Conservation (phyloP, 2,329 filamentous ascomycete genomes). For the Nannizziopsis arthrosporioides region DNA sequence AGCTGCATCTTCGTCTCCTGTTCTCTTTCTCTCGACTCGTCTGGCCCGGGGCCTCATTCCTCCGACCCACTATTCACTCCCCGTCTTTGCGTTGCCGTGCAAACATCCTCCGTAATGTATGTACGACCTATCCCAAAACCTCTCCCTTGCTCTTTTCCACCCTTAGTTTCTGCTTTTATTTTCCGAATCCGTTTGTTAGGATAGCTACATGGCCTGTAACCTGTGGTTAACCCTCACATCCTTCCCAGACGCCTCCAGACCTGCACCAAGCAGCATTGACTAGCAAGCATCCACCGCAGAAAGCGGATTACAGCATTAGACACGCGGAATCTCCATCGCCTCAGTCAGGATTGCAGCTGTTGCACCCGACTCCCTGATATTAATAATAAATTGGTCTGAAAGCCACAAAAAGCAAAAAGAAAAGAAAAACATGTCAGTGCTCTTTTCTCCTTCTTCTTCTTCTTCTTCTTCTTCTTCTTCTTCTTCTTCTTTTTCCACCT, state of each 20-base stretch:
- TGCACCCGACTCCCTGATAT: not conserved
- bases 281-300: not conserved
- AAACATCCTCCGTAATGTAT: not conserved
- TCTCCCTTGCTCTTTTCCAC: not conserved
- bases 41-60: no score
- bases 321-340: conserved; percentile 7
- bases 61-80: no score
- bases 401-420: not conserved
- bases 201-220: conserved; percentile 2
- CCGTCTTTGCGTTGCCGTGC: not conserved
- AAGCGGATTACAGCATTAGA: conserved; percentile 9
- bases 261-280: not conserved
- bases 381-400: not conserved
- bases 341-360: not conserved
- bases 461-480: not conserved
- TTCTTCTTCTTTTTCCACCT: not conserved
- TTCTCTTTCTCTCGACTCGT: no score
- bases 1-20: no score
- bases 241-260: conserved; percentile 2
- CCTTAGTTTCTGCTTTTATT: conserved; percentile 2
- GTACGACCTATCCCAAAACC: not conserved
- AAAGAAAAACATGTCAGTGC: no score
- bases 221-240: conserved; percentile 8
- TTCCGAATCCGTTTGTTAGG: conserved; percentile 2
- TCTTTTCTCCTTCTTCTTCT: not conserved